These are phyloP conservation scores for Ogataea minuta DNA, from an alignment of 805 yeast species.

Conservation along the genomic window DNA sequence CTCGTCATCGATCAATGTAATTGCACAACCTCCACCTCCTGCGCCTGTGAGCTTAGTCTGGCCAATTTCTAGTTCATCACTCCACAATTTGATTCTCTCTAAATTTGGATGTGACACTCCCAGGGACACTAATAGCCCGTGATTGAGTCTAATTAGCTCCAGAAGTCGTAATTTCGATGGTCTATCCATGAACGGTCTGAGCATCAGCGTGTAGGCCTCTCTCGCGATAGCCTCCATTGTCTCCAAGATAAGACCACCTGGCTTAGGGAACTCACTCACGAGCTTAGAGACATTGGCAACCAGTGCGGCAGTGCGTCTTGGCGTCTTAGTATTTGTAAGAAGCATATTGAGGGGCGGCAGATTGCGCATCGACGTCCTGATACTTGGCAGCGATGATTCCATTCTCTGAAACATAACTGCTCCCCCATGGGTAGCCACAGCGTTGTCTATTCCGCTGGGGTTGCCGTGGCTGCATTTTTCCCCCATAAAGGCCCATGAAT, in stretches of 20 bases:
- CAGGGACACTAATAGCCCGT: constrained; percentile 77
- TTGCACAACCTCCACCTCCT: constrained; percentile 99
- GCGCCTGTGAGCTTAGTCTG: constrained; percentile 96
- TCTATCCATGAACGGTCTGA: constrained; percentile 46
- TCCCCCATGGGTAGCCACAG: constrained; percentile 94
- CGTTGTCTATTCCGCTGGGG: constrained; percentile 95
- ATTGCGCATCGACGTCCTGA: constrained; percentile 64
- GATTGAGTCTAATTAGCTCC: constrained; percentile 75
- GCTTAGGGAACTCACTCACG: constrained; percentile 50
- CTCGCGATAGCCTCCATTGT: constrained; percentile 74
- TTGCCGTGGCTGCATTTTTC: constrained; percentile 95
- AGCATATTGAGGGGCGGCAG: constrained; percentile 74
- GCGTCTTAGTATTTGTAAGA: constrained; percentile 81
- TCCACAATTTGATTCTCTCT: constrained; percentile 66
- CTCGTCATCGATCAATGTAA: constrained; percentile 65
- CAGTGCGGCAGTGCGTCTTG: constrained; percentile 80
- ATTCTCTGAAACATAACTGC: constrained; percentile 85
- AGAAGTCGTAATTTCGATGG: constrained; percentile 44
- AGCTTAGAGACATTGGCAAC: constrained; percentile 73
- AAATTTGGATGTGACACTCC: constrained; percentile 94
- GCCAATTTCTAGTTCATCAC: constrained; percentile 67
- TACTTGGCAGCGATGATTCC: constrained; percentile 53
- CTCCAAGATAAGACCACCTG: constrained; percentile 58
- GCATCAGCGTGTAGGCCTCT: constrained; percentile 68
- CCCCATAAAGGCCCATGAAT: constrained; percentile 87